Conservation (phyloP, 768 basidiomycete genomes). For the Tricholoma matsutake region DNA sequence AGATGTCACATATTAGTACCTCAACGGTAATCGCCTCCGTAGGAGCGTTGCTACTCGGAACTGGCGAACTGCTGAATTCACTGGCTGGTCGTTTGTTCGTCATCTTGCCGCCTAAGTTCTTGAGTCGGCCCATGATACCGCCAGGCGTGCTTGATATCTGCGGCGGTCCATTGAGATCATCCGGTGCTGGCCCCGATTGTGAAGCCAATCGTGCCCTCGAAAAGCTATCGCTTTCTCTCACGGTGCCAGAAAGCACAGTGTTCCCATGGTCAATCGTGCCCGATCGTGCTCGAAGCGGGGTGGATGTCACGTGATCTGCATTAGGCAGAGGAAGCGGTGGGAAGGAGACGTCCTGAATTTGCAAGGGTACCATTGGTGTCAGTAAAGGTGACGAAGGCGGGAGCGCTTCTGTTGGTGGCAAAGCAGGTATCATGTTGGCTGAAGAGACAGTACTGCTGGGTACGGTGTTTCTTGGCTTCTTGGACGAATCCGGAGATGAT, state of each 20-base stretch:
- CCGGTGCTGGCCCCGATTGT: conserved; percentile 32
- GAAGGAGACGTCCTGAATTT: conserved; percentile 20
- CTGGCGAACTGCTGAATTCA: conserved; percentile 28
- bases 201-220: conserved; percentile 46
- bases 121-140: conserved; percentile 78
- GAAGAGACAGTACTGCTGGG: conserved; percentile 53
- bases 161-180: conserved; percentile 37
- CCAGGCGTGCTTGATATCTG: conserved; percentile 50
- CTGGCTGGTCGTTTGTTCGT: conserved; percentile 37
- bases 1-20: background rate
- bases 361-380: conserved; percentile 56
- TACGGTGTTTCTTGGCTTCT: conserved; percentile 17
- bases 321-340: conserved; percentile 36
- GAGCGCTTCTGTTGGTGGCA: conserved; percentile 46
- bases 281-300: conserved; percentile 35
- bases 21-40: background rate
- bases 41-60: conserved; percentile 12
- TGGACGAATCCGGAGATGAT: conserved; percentile 18
- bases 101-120: conserved; percentile 70
- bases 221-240: conserved; percentile 51
- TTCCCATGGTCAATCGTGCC: conserved; percentile 40
- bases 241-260: conserved; percentile 11
- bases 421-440: conserved; percentile 62
- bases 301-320: conserved; percentile 30
- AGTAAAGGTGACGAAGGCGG: conserved; percentile 49